Conservation (phyloP, 441 rosid species). For the Euphorbia schlechtendalii region DNA sequence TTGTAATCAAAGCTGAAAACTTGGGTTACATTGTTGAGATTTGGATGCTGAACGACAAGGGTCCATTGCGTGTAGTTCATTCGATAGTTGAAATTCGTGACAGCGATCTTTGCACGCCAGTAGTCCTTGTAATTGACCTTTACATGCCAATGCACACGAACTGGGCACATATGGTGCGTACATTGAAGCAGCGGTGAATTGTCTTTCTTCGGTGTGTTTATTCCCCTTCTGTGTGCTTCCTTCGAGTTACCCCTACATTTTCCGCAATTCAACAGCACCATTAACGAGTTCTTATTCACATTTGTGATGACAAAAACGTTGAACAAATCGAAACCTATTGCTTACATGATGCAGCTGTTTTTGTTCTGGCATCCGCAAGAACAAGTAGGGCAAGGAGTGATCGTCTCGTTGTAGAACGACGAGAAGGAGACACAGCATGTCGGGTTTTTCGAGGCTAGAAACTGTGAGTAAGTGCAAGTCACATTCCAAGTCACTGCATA, state of each 20-base stretch:
- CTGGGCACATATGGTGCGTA: slow-evolving; percentile 80
- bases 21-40: slow-evolving; percentile 75
- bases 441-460: slow-evolving; percentile 69
- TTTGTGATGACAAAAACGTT: not conserved
- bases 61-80: slow-evolving; percentile 71
- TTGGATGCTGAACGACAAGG: slow-evolving; percentile 66
- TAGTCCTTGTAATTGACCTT: slow-evolving; percentile 69
- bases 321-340: not conserved
- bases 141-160: slow-evolving; percentile 91
- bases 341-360: slow-evolving; percentile 58
- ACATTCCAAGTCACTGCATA: slow-evolving; percentile 87
- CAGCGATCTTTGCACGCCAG: slow-evolving; percentile 70
- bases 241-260: too few relatives aligned
- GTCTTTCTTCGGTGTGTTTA: slow-evolving; percentile 49
- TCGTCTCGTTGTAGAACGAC: slow-evolving; percentile 76
- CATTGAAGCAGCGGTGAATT: slow-evolving; percentile 57
- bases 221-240: slow-evolving; percentile 38
- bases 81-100: slow-evolving; percentile 67
- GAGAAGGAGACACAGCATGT: slow-evolving; percentile 82
- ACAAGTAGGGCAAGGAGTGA: slow-evolving; percentile 74
- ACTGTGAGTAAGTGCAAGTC: slow-evolving; percentile 93
- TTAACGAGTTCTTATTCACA: too few relatives aligned
- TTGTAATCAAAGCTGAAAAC: slow-evolving; percentile 80
- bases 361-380: slow-evolving; percentile 77
- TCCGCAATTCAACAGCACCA: too few relatives aligned